These are phyloP conservation scores for Coemansia aciculifera DNA, from an alignment of 192 early-diverging fungal species.

Conservation along the genomic window DNA sequence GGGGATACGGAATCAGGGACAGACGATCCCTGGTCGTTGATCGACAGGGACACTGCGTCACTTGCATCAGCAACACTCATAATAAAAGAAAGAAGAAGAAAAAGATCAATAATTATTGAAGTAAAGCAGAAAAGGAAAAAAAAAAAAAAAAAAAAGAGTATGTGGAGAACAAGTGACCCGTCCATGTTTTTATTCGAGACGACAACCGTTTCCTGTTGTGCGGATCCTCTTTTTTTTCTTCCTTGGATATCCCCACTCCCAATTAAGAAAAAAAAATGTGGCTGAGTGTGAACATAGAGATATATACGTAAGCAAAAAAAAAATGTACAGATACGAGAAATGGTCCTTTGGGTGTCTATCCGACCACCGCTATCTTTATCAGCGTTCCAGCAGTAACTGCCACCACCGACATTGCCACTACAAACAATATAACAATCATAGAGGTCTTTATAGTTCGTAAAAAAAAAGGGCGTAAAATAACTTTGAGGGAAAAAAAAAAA, in stretches of 20 bases:
- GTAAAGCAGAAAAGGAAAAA: background rate
- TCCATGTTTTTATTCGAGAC: background rate
- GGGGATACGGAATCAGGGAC: background rate
- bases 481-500: background rate
- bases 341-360: background rate
- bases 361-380: constrained; percentile 33
- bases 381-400: constrained; percentile 41
- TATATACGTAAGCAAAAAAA: background rate
- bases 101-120: too few relatives aligned
- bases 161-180: background rate
- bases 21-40: background rate
- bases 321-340: background rate
- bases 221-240: background rate
- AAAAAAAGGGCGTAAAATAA: background rate
- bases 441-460: background rate
- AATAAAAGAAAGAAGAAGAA: too few relatives aligned
- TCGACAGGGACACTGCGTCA: background rate
- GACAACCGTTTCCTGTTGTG: background rate
- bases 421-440: constrained; percentile 51
- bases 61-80: background rate
- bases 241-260: background rate
- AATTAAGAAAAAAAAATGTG: background rate
- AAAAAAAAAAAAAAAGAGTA: background rate
- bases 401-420: constrained; percentile 36
- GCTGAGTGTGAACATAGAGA: too few relatives aligned